phyloP scores from a whole-genome alignment of 768 basidiomycete genomes.

The Cystofilobasidium macerans region DNA sequence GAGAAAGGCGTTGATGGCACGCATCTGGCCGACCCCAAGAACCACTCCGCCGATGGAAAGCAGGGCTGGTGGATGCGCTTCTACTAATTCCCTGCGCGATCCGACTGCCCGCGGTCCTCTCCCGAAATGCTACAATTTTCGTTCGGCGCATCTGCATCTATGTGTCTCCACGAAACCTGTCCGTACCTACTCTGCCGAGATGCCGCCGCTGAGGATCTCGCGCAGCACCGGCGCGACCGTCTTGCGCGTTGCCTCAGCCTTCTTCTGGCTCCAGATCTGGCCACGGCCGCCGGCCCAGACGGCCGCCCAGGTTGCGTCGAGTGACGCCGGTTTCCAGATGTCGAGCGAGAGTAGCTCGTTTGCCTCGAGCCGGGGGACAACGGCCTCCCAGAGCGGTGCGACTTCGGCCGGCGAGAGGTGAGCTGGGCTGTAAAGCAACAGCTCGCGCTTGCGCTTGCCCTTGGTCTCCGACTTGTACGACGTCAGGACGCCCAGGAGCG shows the following conservation, averaged over 20 bases:
- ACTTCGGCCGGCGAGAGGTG: neutral
- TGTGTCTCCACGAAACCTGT: no score
- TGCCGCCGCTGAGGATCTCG: constrained; percentile 19
- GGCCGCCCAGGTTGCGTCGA: constrained; percentile 28
- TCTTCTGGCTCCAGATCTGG: constrained; percentile 40
- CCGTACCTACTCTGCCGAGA: no score
- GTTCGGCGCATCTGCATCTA: no score
- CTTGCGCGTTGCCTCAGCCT: constrained; percentile 40
- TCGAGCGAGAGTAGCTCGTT: neutral
- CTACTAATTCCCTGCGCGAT: no score
- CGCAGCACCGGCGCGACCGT: constrained; percentile 38
- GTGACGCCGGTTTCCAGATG: constrained; percentile 16
- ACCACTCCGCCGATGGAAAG: no score
- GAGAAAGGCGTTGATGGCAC: no score
- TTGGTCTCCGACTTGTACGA: constrained; percentile 43
- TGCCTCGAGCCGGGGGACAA: constrained; percentile 19
- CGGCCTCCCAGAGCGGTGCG: constrained; percentile 28
- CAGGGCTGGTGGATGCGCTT: no score
- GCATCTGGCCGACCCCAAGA: no score
- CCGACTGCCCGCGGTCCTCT: no score
- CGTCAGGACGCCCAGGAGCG: constrained; percentile 69
- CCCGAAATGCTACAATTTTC: no score
- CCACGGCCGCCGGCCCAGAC: constrained; percentile 25
- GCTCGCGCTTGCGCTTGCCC: constrained; percentile 54
- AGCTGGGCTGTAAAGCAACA: constrained; percentile 45